These are phyloP conservation scores for Leonotis leonurus DNA, from an alignment of 257 asterid species.

Conservation along the genomic window DNA sequence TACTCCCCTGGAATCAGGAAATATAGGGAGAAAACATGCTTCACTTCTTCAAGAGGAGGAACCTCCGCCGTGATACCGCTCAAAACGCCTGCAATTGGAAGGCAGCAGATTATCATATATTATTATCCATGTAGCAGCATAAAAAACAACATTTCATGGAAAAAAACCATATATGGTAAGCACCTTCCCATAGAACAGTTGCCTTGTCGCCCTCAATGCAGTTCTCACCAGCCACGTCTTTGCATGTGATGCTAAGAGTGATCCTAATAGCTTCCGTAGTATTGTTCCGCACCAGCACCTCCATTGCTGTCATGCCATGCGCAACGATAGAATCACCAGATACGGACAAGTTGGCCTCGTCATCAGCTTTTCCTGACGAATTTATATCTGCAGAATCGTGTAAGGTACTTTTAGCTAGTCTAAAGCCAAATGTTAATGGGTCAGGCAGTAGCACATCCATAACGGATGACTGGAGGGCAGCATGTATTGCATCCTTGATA, in stretches of 20 bases:
- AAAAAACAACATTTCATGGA: background rate
- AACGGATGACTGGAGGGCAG: constrained; percentile 91
- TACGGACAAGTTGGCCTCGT: constrained; percentile 11
- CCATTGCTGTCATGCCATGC: constrained; percentile 76
- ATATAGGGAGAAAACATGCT: constrained; percentile 75
- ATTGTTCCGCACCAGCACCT: constrained; percentile 91
- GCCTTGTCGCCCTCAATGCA: constrained; percentile 85
- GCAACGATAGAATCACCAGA: constrained; percentile 49
- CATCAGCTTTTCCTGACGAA: constrained; percentile 29
- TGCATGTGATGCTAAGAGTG: constrained; percentile 73
- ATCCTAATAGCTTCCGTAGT: constrained; percentile 66
- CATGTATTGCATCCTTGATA: constrained; percentile 84
- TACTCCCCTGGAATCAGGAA: constrained; percentile 96
- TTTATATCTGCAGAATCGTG: constrained; percentile 15
- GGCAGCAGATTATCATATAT: background rate
- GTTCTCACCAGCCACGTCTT: constrained; percentile 97
- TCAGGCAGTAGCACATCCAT: constrained; percentile 96
- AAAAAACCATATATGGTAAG: constrained; percentile 10
- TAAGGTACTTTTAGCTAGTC: constrained; percentile 44
- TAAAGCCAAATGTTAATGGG: constrained; percentile 93
- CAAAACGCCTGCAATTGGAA: constrained; percentile 74
- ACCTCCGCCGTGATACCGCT: constrained; percentile 64
- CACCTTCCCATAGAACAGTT: constrained; percentile 97
- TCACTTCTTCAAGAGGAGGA: constrained; percentile 81
- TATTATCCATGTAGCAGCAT: background rate